Conservation (phyloP, 2,329 filamentous ascomycete genomes). For the Aspergillus thermomutatus region DNA sequence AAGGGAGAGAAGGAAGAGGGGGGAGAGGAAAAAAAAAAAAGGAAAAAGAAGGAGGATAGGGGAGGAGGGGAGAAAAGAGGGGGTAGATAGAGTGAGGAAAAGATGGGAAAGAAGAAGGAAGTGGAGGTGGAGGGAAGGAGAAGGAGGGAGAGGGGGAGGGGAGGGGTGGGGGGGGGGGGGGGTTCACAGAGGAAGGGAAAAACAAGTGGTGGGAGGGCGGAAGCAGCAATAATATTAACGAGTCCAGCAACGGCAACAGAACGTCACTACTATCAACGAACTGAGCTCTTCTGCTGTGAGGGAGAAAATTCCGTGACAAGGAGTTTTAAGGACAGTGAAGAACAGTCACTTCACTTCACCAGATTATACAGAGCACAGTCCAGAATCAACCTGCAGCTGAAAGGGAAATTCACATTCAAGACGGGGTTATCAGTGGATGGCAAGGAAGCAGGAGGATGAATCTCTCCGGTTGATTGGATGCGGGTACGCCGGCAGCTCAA, state of each 20-base stretch:
- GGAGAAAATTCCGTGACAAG: background rate
- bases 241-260: constrained; percentile 14
- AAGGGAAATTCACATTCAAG: background rate
- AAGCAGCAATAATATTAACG: constrained; percentile 11
- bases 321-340: background rate
- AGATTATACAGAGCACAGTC: background rate
- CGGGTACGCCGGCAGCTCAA: constrained; percentile 3
- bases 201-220: constrained; percentile 6
- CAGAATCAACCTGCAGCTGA: background rate
- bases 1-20: constrained; percentile 5
- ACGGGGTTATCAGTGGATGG: background rate
- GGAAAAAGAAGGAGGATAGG: constrained; percentile 9
- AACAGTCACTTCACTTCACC: background rate
- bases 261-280: constrained; percentile 1
- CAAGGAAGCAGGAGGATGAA: constrained; percentile 12
- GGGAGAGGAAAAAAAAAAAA: constrained; percentile 9
- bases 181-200: too few species aligned
- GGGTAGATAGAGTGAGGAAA: too few species aligned
- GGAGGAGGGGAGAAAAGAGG: constrained; percentile 14
- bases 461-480: constrained; percentile 13
- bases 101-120: too few species aligned
- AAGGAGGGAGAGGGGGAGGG: too few species aligned
- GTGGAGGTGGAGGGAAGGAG: too few species aligned
- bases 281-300: background rate
- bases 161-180: too few species aligned